These are phyloP conservation scores for Kodamaea sp. DNA, from an alignment of 1,139 yeast species.

Conservation along the genomic window DNA sequence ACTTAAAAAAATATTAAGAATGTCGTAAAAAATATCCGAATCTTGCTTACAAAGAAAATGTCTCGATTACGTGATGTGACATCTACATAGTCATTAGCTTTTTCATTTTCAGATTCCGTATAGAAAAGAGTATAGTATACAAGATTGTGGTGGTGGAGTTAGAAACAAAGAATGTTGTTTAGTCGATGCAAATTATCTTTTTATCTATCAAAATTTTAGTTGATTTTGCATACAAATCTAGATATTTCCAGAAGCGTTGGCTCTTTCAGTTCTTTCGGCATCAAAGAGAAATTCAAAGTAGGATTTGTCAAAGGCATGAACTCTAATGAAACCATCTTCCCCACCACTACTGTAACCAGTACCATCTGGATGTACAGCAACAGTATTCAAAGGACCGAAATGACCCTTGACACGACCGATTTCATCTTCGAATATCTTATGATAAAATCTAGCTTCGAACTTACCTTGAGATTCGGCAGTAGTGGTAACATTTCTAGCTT, in stretches of 20 bases:
- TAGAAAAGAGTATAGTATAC: too few species aligned
- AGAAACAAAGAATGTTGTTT: neutral
- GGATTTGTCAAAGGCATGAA: slow-evolving; percentile 88
- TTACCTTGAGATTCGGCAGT: slow-evolving; percentile 93
- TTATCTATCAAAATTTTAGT: slow-evolving; percentile 1
- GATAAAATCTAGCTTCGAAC: slow-evolving; percentile 94
- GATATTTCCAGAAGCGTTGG: slow-evolving; percentile 34
- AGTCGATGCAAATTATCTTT: slow-evolving; percentile 1
- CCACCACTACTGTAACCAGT: slow-evolving; percentile 93
- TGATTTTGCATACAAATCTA: slow-evolving; percentile 3
- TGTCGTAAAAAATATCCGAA: neutral
- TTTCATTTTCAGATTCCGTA: slow-evolving; percentile 3
- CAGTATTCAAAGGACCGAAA: slow-evolving; percentile 95
- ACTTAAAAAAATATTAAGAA: neutral
- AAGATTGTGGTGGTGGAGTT: neutral
- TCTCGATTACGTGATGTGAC: too few species aligned
- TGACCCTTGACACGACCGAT: slow-evolving; percentile 97
- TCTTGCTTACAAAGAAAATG: neutral
- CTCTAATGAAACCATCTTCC: slow-evolving; percentile 96
- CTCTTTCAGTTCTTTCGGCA: slow-evolving; percentile 69
- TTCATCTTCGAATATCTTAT: slow-evolving; percentile 91
- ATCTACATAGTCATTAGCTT: too few species aligned
- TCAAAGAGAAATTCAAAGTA: slow-evolving; percentile 92
- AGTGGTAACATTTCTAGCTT: slow-evolving; percentile 96
- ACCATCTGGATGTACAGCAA: slow-evolving; percentile 95